These are phyloP conservation scores for Halteria grandinella DNA, from an alignment of 73 alveolate genomes.

Conservation along the genomic window DNA sequence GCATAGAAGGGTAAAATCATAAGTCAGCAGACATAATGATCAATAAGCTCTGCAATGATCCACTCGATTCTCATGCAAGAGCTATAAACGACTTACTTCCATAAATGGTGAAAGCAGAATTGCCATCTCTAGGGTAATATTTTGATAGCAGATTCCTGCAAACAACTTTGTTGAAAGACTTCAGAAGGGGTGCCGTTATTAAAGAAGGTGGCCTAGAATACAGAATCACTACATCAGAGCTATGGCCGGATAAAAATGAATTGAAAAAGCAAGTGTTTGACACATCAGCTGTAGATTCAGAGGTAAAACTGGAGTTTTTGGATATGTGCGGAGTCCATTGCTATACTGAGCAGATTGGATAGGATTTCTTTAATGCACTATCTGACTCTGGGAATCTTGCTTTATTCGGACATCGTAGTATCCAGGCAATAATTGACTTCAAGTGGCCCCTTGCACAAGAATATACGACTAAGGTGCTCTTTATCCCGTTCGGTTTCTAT, in stretches of 20 bases:
- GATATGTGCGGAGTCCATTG: slow-evolving; percentile 35
- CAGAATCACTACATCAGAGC: not conserved
- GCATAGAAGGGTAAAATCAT: slow-evolving; percentile 17
- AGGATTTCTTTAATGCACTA: slow-evolving; percentile 3
- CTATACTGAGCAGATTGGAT: slow-evolving; percentile 31
- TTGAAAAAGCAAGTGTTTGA: slow-evolving; percentile 20
- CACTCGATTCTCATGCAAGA: slow-evolving; percentile 45
- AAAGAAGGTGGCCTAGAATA: not conserved
- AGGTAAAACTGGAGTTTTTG: slow-evolving; percentile 13
- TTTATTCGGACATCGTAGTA: slow-evolving; percentile 6
- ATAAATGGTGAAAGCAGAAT: not conserved
- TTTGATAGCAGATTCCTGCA: slow-evolving; percentile 20
- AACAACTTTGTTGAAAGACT: not conserved
- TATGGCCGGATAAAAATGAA: slow-evolving; percentile 49
- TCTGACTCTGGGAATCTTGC: slow-evolving; percentile 2
- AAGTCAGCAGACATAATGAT: slow-evolving; percentile 43
- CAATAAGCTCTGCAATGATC: slow-evolving; percentile 9
- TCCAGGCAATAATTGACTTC: slow-evolving; percentile 24
- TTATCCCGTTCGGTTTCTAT: not conserved
- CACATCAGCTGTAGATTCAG: slow-evolving; percentile 28
- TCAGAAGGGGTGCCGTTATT: slow-evolving; percentile 38
- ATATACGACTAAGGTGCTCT: not conserved
- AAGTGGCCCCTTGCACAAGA: slow-evolving; percentile 31
- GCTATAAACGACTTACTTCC: not conserved
- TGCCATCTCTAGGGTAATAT: not conserved